These are phyloP conservation scores for Persicaria tinctoria DNA, from an alignment of 148 eudicot genomes.

Conservation along the genomic window DNA sequence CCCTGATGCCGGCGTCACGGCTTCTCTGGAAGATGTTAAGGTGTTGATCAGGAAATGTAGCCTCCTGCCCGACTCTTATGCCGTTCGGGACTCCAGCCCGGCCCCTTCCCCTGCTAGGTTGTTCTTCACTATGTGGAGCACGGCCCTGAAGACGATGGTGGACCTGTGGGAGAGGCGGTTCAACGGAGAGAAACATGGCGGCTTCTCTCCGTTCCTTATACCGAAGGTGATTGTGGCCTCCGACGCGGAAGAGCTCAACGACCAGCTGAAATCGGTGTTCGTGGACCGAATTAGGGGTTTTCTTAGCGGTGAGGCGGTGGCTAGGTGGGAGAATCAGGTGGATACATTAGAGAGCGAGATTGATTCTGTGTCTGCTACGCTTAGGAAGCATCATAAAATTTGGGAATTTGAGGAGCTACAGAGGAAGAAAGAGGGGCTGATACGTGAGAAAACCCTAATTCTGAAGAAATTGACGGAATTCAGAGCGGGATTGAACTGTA, in stretches of 20 bases:
- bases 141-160: conserved; percentile 35
- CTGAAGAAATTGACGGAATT: conserved; percentile 50
- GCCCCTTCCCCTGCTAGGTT: conserved; percentile 17
- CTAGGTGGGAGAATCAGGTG: conserved; percentile 28
- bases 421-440: conserved; percentile 27
- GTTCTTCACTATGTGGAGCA: conserved; percentile 40
- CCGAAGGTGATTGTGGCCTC: conserved; percentile 38
- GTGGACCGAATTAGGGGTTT: conserved; percentile 25
- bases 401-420: conserved; percentile 10
- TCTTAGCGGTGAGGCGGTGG: conserved; percentile 34
- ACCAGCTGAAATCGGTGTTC: conserved; percentile 34
- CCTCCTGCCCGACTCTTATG: conserved; percentile 12
- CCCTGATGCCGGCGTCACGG: background rate
- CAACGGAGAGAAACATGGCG: conserved; percentile 10
- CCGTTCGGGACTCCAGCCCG: background rate
- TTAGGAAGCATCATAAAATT: background rate
- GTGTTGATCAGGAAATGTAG: conserved; percentile 25
- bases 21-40: conserved; percentile 12
- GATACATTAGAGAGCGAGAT: conserved; percentile 24
- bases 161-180: conserved; percentile 41
- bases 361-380: background rate
- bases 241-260: conserved; percentile 38
- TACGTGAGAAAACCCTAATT: conserved; percentile 33
- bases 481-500: conserved; percentile 30
- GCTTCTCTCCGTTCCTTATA: conserved; percentile 27